A percentile compares a stretch with the other conserved stretches of the same genome.
phyloP scores from a whole-genome alignment of 1,139 yeast species.

The Candida neerlandica region DNA sequence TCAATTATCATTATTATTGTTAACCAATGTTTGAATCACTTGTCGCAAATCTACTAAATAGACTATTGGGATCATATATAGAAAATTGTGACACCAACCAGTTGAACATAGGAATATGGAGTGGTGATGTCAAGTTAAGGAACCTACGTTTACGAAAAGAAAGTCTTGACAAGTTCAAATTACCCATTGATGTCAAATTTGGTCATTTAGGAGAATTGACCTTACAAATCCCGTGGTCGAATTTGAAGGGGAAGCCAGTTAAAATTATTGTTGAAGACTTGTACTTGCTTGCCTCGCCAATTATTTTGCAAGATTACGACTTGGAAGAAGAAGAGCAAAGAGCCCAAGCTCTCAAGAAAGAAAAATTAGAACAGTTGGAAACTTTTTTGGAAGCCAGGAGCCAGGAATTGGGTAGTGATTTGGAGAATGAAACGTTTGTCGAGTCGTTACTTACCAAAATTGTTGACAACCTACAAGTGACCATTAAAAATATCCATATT shows the following conservation, averaged over 20 bases:
- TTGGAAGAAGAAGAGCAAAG: slow-evolving; percentile 67
- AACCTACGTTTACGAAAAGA: slow-evolving; percentile 77
- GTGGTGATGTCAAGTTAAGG: slow-evolving; percentile 89
- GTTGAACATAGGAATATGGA: slow-evolving; percentile 94
- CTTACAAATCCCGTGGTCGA: slow-evolving; percentile 96
- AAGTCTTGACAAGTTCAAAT: slow-evolving; percentile 79
- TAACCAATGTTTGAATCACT: slow-evolving; percentile 55
- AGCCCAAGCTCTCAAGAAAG: slow-evolving; percentile 65
- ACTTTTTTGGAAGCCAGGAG: slow-evolving; percentile 49
- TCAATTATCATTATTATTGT: neutral
- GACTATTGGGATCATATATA: slow-evolving; percentile 71
- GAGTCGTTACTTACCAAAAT: slow-evolving; percentile 87
- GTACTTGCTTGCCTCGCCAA: slow-evolving; percentile 79
- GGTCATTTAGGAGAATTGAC: slow-evolving; percentile 92
- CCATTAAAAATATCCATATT: slow-evolving; percentile 86
- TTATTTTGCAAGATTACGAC: slow-evolving; percentile 53
- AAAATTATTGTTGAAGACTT: slow-evolving; percentile 88
- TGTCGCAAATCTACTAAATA: slow-evolving; percentile 55
- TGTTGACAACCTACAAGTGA: slow-evolving; percentile 91
- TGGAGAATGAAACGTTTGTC: slow-evolving; percentile 73
- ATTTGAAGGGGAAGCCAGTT: slow-evolving; percentile 89
- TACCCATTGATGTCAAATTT: slow-evolving; percentile 87
- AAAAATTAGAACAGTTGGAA: slow-evolving; percentile 71
- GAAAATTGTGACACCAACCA: slow-evolving; percentile 96
- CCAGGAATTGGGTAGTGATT: slow-evolving; percentile 43